These are phyloP conservation scores for Coniochaeta ligniaria DNA, from an alignment of 2,329 filamentous ascomycete species.

Conservation along the genomic window DNA sequence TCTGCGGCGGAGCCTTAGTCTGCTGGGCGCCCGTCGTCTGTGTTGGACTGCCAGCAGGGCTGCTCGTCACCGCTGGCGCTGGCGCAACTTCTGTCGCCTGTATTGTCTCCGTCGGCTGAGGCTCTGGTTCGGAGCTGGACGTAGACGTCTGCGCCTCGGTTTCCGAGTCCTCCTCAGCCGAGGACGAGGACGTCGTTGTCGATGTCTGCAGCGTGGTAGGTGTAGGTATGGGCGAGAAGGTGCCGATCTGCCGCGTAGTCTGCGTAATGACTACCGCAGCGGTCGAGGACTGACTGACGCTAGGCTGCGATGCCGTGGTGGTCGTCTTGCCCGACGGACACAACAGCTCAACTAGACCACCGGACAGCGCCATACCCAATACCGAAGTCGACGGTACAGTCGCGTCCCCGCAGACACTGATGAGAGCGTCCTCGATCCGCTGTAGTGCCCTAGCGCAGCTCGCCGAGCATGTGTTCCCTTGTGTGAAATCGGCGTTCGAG, in stretches of 20 bases:
- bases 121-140: neutral
- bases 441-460: slow-evolving; percentile 51
- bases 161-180: neutral
- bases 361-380: slow-evolving; percentile 26
- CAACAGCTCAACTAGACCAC: slow-evolving; percentile 27
- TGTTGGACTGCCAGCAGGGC: neutral
- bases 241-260: neutral
- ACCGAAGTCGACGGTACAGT: slow-evolving; percentile 37
- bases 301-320: neutral
- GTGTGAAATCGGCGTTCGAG: slow-evolving; percentile 24
- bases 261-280: neutral
- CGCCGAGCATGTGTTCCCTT: slow-evolving; percentile 27
- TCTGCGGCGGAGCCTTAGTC: neutral
- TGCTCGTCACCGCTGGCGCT: neutral
- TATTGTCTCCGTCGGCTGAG: neutral
- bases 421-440: slow-evolving; percentile 67
- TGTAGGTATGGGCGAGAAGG: neutral
- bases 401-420: slow-evolving; percentile 66
- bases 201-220: neutral
- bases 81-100: neutral
- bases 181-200: neutral
- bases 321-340: slow-evolving; percentile 18
- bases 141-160: neutral
- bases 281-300: neutral
- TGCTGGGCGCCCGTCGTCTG: slow-evolving; percentile 4